Evolutionary conservation across 2,329 filamentous ascomycete genomes (phyloP), one percentile per base, ranked within the genome.

Genomic region (Paramyrothecium sp.): DNA sequence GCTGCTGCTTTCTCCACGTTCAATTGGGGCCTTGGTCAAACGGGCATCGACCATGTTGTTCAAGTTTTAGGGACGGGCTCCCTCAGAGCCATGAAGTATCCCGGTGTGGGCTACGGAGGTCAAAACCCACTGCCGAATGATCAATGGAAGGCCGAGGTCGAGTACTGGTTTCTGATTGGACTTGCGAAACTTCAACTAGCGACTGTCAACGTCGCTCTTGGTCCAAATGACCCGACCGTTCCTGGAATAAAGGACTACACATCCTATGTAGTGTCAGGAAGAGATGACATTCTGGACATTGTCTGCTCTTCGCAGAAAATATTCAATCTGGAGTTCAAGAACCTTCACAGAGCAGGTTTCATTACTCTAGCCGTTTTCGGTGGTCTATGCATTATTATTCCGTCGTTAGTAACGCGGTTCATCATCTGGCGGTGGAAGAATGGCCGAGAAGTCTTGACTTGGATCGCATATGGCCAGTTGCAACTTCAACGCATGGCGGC

Each of bases 361-460:
- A 46, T 55, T 17, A 22, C 30, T 21, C 23, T 55, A 11, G 47
- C 33, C 11, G 54, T 46, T 65, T 30, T 81, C 79, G 16, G 78
- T 78, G n/a, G 74, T 75, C 58, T 82, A 83, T 63, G 71, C 68
- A 57, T 83, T 76, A 67, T 83, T 81, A 65, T 76, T 75, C 21
- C 41, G 13, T 46, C 41, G 16, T 20, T 46, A 7, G 41, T 46
- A 7, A 46, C 41, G 41, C 41, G 41, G 17, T 46, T 46, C 19
- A 46, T 46, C 19, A 46, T 46, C 13, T 46, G 41, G 41, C 16
- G 41, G 41, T 46, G 41, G 41, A 46, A 20, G 19, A 46, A 46
- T 46, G 13, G 19, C 41, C 41, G 41, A 20, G 41, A 46, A 20
- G 41, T 46, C 41, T 12, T 46, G 41, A 46, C 5, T 46, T 46